phyloP scores from a whole-genome alignment of 208 protist genomes.

The Giardia duodenalis region DNA sequence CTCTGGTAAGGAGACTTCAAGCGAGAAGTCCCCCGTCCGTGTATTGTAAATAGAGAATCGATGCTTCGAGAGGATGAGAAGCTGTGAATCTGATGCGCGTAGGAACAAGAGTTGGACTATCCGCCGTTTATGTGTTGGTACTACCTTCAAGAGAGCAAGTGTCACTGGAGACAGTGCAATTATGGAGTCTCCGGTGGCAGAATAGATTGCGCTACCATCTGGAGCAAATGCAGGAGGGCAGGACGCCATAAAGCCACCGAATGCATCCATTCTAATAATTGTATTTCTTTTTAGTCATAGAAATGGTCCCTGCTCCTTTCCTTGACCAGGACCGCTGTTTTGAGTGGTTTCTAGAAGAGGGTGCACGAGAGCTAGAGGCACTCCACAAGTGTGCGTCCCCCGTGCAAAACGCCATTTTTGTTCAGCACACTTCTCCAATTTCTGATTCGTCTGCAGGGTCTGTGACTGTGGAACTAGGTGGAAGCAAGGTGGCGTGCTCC shows the following conservation, averaged over 20 bases:
- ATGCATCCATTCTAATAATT: neutral
- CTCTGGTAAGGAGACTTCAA: neutral
- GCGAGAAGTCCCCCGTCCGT: neutral
- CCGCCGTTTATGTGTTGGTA: neutral
- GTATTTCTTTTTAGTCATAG: no score
- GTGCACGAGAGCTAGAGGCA: neutral
- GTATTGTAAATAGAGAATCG: neutral
- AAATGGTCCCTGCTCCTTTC: neutral
- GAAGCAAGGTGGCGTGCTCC: neutral
- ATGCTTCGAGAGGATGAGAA: neutral
- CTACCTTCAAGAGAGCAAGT: neutral
- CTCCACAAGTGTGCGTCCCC: neutral
- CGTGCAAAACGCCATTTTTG: no score
- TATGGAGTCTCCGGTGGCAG: neutral
- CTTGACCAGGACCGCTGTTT: neutral
- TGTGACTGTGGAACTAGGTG: neutral
- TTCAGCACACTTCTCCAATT: no score
- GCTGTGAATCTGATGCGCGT: neutral
- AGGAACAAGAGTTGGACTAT: neutral
- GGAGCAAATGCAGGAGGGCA: neutral
- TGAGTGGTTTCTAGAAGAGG: neutral
- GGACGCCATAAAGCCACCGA: neutral
- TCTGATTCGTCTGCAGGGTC: neutral
- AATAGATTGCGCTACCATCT: neutral
- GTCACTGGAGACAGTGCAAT: neutral